Evolutionary conservation across 2,329 filamentous ascomycete species (phyloP), one percentile per base, ranked within the genome.

Genomic region (Trichoderma arundinaceum): DNA sequence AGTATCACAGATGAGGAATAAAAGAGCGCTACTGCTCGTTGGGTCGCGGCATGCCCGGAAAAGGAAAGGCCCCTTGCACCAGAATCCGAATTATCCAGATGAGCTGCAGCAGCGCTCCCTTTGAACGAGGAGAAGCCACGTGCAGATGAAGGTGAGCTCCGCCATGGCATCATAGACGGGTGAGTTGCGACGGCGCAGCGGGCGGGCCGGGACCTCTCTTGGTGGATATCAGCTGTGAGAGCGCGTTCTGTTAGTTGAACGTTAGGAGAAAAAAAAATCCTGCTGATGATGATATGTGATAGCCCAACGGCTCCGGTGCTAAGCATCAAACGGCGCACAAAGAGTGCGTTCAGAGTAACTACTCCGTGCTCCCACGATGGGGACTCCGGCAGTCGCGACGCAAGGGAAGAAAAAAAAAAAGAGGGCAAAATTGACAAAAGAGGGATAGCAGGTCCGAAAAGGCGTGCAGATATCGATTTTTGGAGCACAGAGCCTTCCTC

Each of bases 261-360:
- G 22, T 28, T 28, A 28, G 22, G 22, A 28, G 22, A 28, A 28
- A 28, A 28, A 28, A 28, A 28, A 28, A 28, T 28, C 22, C 22
- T 28, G 22, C 2, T 28, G 22, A 28, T 39, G 44, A 35, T 62
- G 64, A 66, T 63, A 66, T 63, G 58, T 66, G 64, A 66, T 48
- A 63, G 64, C 58, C 19, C 13, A 52, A 60, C 39, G 39, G 38
- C 9, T 32, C n/a, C n/a, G 17, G 49, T 54, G 41, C 22, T 51
- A 43, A 43, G 43, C 17, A 48, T 28, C 17, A 57, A 57, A 64
- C 43, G 61, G 33, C 43, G 39, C 19, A 41, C 61, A 46, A 64
- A 51, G 28, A 57, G 22, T 49, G 44, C 28, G 28, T n/a, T 15
- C 19, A 52, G 13, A 32, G 33, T n/a, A 28, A 15, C 17, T 28